Conservation (phyloP, 2,329 filamentous ascomycete genomes). For the Penicillium corylophilum region DNA sequence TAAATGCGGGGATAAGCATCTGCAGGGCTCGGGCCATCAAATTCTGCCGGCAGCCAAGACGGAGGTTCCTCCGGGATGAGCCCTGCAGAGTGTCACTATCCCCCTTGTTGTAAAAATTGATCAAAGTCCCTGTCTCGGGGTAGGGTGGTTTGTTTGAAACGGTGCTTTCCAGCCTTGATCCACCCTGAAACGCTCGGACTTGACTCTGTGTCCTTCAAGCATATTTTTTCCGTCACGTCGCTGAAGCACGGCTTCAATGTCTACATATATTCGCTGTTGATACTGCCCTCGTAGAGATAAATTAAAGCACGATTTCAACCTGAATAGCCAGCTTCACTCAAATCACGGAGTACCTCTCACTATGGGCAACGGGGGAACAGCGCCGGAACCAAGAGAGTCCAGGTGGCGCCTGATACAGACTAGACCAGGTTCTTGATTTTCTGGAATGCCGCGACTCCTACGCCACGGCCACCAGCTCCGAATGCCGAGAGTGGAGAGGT, state of each 20-base stretch:
- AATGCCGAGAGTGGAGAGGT: not conserved
- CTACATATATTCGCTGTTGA: not conserved
- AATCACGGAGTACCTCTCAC: too few species aligned
- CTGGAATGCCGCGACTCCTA: slow-evolving; percentile 18
- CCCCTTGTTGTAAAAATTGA: too few species aligned
- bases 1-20: slow-evolving; percentile 5
- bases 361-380: not conserved
- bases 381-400: not conserved
- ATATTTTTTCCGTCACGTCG: not conserved
- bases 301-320: not conserved
- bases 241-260: not conserved
- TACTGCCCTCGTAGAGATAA: not conserved
- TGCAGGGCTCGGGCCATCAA: not conserved
- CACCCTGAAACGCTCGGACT: slow-evolving; percentile 5
- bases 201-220: not conserved
- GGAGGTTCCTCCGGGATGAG: slow-evolving; percentile 11
- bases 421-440: slow-evolving; percentile 2
- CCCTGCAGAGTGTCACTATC: not conserved
- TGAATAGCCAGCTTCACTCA: not conserved
- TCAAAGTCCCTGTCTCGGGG: too few species aligned
- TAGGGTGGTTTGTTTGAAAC: not conserved
- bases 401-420: not conserved
- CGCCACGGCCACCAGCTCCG: slow-evolving; percentile 18
- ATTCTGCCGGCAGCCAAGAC: slow-evolving; percentile 12
- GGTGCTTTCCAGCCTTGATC: not conserved